phyloP scores from a whole-genome alignment of 768 basidiomycete species.

The Pholiota microspora region DNA sequence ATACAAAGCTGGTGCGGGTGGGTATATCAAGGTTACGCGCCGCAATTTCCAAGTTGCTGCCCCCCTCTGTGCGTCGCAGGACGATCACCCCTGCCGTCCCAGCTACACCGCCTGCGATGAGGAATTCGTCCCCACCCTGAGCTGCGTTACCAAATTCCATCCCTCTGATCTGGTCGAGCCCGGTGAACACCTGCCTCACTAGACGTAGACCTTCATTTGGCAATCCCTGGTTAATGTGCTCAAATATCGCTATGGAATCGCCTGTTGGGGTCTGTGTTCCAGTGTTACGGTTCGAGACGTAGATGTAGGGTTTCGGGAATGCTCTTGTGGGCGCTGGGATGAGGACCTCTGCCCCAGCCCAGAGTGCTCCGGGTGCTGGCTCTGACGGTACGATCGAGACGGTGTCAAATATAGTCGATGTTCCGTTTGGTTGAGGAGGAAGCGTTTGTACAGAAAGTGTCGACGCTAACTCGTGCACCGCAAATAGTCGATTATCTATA shows the following conservation, averaged over 20 bases:
- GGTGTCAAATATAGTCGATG: slow-evolving; percentile 45
- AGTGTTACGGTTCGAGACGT: slow-evolving; percentile 65
- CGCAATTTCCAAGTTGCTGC: slow-evolving; percentile 48
- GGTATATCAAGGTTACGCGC: slow-evolving; percentile 52
- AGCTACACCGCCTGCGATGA: slow-evolving; percentile 53
- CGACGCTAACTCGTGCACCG: slow-evolving; percentile 54
- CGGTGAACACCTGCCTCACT: slow-evolving; percentile 58
- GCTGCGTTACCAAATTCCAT: slow-evolving; percentile 56
- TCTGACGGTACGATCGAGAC: slow-evolving; percentile 47
- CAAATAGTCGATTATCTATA: slow-evolving; percentile 48
- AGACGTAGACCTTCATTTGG: slow-evolving; percentile 31
- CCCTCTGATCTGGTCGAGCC: slow-evolving; percentile 61
- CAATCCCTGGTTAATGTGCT: slow-evolving; percentile 36
- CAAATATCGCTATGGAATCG: slow-evolving; percentile 65
- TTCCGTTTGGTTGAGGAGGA: slow-evolving; percentile 49
- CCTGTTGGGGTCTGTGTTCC: slow-evolving; percentile 45
- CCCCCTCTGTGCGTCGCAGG: slow-evolving; percentile 53
- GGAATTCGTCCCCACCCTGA: slow-evolving; percentile 43
- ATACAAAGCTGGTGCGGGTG: slow-evolving; percentile 53
- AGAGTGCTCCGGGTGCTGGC: slow-evolving; percentile 27
- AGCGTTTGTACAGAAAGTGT: slow-evolving; percentile 59
- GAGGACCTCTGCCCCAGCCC: slow-evolving; percentile 63
- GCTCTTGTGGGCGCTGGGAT: slow-evolving; percentile 44
- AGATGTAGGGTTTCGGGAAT: slow-evolving; percentile 57
- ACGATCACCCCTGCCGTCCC: slow-evolving; percentile 56